phyloP scores from a whole-genome alignment of 129 eudicot species.

The Tagetes erecta region DNA sequence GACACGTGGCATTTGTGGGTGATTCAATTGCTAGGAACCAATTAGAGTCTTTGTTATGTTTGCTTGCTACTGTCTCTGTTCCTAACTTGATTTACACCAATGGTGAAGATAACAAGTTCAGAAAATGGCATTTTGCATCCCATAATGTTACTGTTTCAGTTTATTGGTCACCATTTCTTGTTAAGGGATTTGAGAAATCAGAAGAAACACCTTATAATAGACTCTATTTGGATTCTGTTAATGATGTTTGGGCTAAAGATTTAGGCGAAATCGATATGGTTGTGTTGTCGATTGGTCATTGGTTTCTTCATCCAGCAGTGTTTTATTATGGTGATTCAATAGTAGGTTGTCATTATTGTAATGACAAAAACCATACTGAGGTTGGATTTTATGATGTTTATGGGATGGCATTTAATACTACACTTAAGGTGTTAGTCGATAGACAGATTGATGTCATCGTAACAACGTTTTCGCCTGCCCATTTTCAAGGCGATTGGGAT shows the following conservation, averaged over 20 bases:
- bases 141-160: conserved; percentile 66
- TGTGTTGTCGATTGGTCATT: conserved; percentile 83
- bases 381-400: conserved; percentile 78
- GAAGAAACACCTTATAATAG: conserved; percentile 47
- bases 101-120: conserved; percentile 77
- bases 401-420: conserved; percentile 75
- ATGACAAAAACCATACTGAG: conserved; percentile 54
- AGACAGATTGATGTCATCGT: conserved; percentile 56
- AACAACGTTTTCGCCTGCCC: conserved; percentile 85
- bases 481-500: conserved; percentile 98
- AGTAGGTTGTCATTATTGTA: conserved; percentile 71
- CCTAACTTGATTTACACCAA: conserved; percentile 54
- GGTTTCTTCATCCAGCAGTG: conserved; percentile 84
- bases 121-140: conserved; percentile 81
- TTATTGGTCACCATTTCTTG: conserved; percentile 98
- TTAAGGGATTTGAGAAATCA: conserved; percentile 77
- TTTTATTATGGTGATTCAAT: conserved; percentile 48
- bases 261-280: conserved; percentile 64
- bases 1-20: conserved; percentile 91
- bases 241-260: conserved; percentile 84
- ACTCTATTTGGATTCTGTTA: conserved; percentile 61
- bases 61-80: conserved; percentile 55
- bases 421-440: conserved; percentile 49
- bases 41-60: conserved; percentile 79
- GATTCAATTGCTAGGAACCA: conserved; percentile 97